Conservation (phyloP, 208 protist species). For the Trypanosoma scelopori region DNA sequence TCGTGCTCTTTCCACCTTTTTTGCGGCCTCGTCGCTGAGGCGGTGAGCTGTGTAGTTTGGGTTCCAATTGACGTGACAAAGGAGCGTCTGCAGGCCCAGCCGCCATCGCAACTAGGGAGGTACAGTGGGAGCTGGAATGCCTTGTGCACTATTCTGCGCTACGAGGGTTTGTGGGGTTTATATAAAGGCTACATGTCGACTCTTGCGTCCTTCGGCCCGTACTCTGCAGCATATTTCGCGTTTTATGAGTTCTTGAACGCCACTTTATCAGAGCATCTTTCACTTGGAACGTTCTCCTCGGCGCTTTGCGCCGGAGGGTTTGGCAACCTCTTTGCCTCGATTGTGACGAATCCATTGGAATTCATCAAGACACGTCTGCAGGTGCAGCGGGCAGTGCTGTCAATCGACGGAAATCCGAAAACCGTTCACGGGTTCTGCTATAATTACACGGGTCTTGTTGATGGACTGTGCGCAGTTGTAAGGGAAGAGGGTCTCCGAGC, state of each 20-base stretch:
- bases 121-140: slow-evolving; percentile 73
- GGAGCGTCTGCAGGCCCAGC: slow-evolving; percentile 85
- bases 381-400: slow-evolving; percentile 72
- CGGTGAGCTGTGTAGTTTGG: slow-evolving; percentile 84
- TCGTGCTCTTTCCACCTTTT: slow-evolving; percentile 47
- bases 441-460: slow-evolving; percentile 52
- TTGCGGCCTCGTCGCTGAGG: slow-evolving; percentile 72
- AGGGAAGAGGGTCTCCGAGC: slow-evolving; percentile 53
- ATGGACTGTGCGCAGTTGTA: slow-evolving; percentile 49
- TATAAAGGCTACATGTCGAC: slow-evolving; percentile 90
- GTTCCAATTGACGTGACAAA: slow-evolving; percentile 88
- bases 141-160: slow-evolving; percentile 45
- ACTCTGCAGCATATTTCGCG: slow-evolving; percentile 88
- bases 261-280: slow-evolving; percentile 24
- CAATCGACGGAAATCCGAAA: slow-evolving; percentile 12
- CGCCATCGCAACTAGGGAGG: slow-evolving; percentile 43
- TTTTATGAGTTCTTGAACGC: slow-evolving; percentile 68
- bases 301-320: slow-evolving; percentile 54
- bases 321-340: slow-evolving; percentile 60
- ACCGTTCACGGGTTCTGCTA: slow-evolving; percentile 42
- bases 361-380: slow-evolving; percentile 91
- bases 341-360: slow-evolving; percentile 87
- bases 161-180: slow-evolving; percentile 70
- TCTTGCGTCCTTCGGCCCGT: slow-evolving; percentile 85
- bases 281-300: slow-evolving; percentile 31